These are phyloP conservation scores for Backusella mclennaniae DNA, from an alignment of 192 early-diverging fungal genomes.

Conservation along the genomic window DNA sequence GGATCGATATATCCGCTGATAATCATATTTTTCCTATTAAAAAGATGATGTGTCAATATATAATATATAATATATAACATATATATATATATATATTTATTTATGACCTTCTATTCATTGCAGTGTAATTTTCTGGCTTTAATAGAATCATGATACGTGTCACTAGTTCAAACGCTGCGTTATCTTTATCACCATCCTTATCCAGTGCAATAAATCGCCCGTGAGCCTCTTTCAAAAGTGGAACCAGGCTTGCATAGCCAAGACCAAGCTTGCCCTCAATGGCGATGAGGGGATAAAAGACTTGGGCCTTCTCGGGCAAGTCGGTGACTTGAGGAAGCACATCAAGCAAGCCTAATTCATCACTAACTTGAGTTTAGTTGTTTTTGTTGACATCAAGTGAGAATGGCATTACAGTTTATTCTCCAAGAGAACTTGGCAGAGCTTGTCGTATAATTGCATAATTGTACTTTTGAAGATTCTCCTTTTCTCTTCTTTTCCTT, in stretches of 20 bases:
- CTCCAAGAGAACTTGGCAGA: background rate
- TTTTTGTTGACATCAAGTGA: background rate
- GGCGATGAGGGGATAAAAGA: constrained; percentile 19
- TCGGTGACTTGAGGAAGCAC: background rate
- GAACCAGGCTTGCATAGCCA: background rate
- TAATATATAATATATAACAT: too few species aligned
- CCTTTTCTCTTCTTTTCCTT: background rate
- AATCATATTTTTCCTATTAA: constrained; percentile 44
- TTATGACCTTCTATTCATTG: constrained; percentile 42
- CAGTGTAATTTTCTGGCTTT: constrained; percentile 51
- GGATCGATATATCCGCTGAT: constrained; percentile 24
- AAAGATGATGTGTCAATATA: too few species aligned
- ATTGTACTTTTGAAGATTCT: background rate
- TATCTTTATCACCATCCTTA: background rate
- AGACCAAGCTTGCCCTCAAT: constrained; percentile 24
- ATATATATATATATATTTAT: too few species aligned
- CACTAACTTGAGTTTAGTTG: constrained; percentile 2
- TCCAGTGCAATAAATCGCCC: background rate
- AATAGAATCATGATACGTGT: constrained; percentile 43
- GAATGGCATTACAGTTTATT: background rate
- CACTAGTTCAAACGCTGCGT: constrained; percentile 13
- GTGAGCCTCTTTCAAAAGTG: constrained; percentile 17
- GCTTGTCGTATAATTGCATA: constrained; percentile 12
- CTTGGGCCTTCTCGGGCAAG: background rate
- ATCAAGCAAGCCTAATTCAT: constrained; percentile 26